Percentiles rank a stretch among this genome's conserved stretches.
phyloP scores from a whole-genome alignment of 805 yeast species.

The Kodamaea kakaduensis region DNA sequence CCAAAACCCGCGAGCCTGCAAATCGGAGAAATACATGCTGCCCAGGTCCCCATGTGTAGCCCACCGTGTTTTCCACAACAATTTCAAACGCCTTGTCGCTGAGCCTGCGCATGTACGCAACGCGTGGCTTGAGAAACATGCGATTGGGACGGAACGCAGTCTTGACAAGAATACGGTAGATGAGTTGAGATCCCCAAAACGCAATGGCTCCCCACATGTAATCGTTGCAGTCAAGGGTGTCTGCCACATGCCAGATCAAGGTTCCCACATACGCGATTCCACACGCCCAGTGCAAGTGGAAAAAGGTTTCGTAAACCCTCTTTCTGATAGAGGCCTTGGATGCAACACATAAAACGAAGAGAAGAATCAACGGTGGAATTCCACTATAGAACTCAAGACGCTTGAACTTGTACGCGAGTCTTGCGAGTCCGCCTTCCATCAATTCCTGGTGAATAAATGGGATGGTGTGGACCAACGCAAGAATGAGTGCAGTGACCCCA shows the following conservation, averaged over 20 bases:
- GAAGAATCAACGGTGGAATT: slow-evolving; percentile 44
- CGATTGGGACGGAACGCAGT: slow-evolving; percentile 44
- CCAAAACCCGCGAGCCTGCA: slow-evolving; percentile 40
- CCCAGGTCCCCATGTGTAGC: slow-evolving; percentile 48
- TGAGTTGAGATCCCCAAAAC: slow-evolving; percentile 47
- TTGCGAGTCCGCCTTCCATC: slow-evolving; percentile 46
- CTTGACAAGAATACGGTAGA: slow-evolving; percentile 44
- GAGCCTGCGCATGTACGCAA: slow-evolving; percentile 27
- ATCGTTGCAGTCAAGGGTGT: slow-evolving; percentile 30
- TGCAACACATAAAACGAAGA: slow-evolving; percentile 40
- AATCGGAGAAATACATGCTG: slow-evolving; percentile 53
- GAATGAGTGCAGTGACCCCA: slow-evolving; percentile 38
- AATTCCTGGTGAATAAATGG: slow-evolving; percentile 46
- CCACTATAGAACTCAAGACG: slow-evolving; percentile 37
- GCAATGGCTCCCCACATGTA: slow-evolving; percentile 50
- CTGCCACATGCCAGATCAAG: slow-evolving; percentile 43
- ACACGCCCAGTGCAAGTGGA: slow-evolving; percentile 50
- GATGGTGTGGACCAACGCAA: slow-evolving; percentile 47
- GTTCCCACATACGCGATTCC: slow-evolving; percentile 48
- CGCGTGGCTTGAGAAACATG: slow-evolving; percentile 36
- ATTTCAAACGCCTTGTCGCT: slow-evolving; percentile 28
- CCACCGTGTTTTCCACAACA: slow-evolving; percentile 31
- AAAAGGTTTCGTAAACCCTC: slow-evolving; percentile 43
- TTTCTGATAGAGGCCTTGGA: slow-evolving; percentile 41
- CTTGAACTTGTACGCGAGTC: slow-evolving; percentile 15